Base-by-base conservation (phyloP, 345 rosid genomes). In the Hirschfeldia incana region DNA sequence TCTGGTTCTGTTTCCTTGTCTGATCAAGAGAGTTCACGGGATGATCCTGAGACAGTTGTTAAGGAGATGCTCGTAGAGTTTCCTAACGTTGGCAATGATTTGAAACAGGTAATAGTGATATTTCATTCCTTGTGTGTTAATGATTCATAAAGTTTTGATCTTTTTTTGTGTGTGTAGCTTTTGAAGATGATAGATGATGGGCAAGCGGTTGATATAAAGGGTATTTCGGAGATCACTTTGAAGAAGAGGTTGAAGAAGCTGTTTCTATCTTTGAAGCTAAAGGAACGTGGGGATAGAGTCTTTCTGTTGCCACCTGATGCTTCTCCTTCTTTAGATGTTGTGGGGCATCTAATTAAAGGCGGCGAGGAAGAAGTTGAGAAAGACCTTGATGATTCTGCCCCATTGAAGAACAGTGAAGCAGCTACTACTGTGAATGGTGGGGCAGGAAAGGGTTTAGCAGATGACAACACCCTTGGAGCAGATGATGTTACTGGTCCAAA, bases 141-240 rank as follows among this genome's bases (percentile, higher is more conserved):
- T 12, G 65, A 10, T 59, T 13, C 33, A 21, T 27, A 1, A 27
- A 9, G 6, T 57, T 55, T 42, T 44, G 17, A 74, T 36, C 7
- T n/a, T n/a, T n/a, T n/a, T n/a, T n/a, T n/a, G n/a, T n/a, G n/a
- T n/a, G 53, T 51, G 32, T 73, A 92, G 98, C 97, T 94, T 74
- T 85, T 91, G 76, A 86, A 84, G 81, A 92, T 92, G 97, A 88
- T 94, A 58, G 97, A 94, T 76, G 87, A 76, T 64, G 98, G 98
- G 61, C 97, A 94, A 89, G 97, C 94, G 59, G 98, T 94, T 81
- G 95, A 92, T 83, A 85, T 92, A 58, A 86, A 86, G 81, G 98
- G 92, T 37, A 90, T 94, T 59, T 85, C 91, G 1, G 95, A 94
- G 73, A 91, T 70, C 61, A 59, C 88, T 60, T 79, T 92, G 82